Percentiles rank a stretch among this genome's conserved stretches.
phyloP scores from a whole-genome alignment of 371 early-diverging fungal genomes.

The Mortierella sp. region DNA sequence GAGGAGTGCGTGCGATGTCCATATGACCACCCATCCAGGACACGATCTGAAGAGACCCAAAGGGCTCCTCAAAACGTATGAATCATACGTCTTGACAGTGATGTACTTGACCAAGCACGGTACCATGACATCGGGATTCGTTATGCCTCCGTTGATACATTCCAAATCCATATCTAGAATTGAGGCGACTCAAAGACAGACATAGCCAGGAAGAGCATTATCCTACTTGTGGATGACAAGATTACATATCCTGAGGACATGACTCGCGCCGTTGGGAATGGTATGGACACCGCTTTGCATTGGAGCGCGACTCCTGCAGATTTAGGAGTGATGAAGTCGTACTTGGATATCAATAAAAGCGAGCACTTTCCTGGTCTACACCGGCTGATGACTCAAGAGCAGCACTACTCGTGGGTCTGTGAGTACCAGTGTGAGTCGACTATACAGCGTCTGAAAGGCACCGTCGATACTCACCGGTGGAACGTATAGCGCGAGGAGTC shows the following conservation, averaged over 20 bases:
- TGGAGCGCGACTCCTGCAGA: neutral
- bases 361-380: constrained; percentile 5
- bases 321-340: constrained; percentile 8
- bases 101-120: too few relatives aligned
- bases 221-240: neutral
- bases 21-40: too few relatives aligned
- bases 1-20: too few relatives aligned
- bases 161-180: neutral
- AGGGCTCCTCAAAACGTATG: too few relatives aligned
- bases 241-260: neutral
- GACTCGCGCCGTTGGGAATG: neutral
- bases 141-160: neutral
- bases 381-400: neutral
- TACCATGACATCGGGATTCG: neutral
- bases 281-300: neutral
- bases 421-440: neutral
- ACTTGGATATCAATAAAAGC: constrained; percentile 2
- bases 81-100: too few relatives aligned
- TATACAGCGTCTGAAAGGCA: neutral
- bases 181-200: neutral
- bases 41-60: too few relatives aligned
- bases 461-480: constrained; percentile 1
- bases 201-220: neutral
- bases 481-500: neutral
- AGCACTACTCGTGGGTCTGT: neutral